Percentiles rank a stretch among this genome's conserved stretches.
Conservation (phyloP, 306 rosid species). For the Quercus parvula region DNA sequence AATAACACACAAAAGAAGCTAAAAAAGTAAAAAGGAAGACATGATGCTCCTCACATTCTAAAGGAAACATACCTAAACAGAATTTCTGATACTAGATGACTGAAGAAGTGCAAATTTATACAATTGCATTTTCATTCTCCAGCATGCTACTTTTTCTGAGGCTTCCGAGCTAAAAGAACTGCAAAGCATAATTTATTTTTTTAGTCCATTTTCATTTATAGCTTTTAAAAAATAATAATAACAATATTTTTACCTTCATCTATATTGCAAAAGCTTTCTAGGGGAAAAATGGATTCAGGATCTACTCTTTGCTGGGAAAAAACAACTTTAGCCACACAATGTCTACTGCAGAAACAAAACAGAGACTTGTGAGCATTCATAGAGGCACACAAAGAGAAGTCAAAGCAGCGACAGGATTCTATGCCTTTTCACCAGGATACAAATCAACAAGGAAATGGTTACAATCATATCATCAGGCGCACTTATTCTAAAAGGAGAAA, state of each 20-base stretch:
- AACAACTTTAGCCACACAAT: conserved; percentile 37
- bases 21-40: neutral
- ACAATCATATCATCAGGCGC: neutral
- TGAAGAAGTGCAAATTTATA: conserved; percentile 26
- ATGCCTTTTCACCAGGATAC: neutral
- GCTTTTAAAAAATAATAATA: neutral
- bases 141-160: conserved; percentile 27
- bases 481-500: neutral
- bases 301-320: conserved; percentile 50
- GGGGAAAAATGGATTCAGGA: conserved; percentile 58
- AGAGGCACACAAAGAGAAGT: conserved; percentile 8
- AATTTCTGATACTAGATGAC: conserved; percentile 12
- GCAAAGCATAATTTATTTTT: conserved; percentile 18
- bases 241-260: conserved; percentile 53
- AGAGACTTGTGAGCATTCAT: conserved; percentile 18
- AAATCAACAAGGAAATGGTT: neutral
- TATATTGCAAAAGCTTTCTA: conserved; percentile 54
- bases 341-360: conserved; percentile 62
- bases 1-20: neutral
- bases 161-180: conserved; percentile 62
- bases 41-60: neutral
- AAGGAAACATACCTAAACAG: conserved; percentile 25
- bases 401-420: conserved; percentile 6
- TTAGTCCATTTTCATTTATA: conserved; percentile 15
- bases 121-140: conserved; percentile 12